These are phyloP conservation scores for Neopestalotiopsis clavispora DNA, from an alignment of 2,329 filamentous ascomycete genomes.

Conservation along the genomic window DNA sequence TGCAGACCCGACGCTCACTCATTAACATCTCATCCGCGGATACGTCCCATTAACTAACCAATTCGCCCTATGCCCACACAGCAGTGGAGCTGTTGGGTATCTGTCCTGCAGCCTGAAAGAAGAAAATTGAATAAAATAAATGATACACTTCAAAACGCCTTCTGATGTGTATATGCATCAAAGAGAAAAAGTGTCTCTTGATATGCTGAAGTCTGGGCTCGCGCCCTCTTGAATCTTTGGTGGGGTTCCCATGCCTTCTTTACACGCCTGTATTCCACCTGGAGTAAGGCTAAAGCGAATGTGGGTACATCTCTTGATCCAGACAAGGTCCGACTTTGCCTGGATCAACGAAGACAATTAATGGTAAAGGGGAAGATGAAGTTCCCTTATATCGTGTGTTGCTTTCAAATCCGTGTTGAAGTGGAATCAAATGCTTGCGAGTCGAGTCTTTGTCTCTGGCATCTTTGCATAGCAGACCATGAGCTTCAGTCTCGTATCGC, in stretches of 20 bases:
- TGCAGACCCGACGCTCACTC: not conserved
- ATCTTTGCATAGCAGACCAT: slow-evolving; percentile 91
- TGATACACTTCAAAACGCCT: slow-evolving; percentile 13
- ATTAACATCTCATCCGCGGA: not conserved
- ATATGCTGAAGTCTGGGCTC: slow-evolving; percentile 25
- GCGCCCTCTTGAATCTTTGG: slow-evolving; percentile 32
- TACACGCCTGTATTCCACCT: not conserved
- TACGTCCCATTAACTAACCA: not conserved
- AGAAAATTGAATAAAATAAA: not conserved
- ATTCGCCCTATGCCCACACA: not conserved
- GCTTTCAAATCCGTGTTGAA: not conserved
- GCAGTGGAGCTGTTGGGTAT: not conserved
- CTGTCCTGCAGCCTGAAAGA: slow-evolving; percentile 14
- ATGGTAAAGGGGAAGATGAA: too few species aligned
- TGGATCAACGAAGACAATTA: too few species aligned
- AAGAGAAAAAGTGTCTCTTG: slow-evolving; percentile 17
- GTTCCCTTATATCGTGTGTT: not conserved
- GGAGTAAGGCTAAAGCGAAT: not conserved
- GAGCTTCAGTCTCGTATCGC: slow-evolving; percentile 85
- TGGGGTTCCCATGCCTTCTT: slow-evolving; percentile 19
- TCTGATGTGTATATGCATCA: not conserved
- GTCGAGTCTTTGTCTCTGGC: slow-evolving; percentile 57
- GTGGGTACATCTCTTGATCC: not conserved
- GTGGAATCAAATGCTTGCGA: slow-evolving; percentile 50
- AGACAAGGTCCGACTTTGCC: not conserved